Evolutionary conservation across 1,139 yeast genomes (phyloP).

Genomic region (Saccharomycopsis hybrid): DNA sequence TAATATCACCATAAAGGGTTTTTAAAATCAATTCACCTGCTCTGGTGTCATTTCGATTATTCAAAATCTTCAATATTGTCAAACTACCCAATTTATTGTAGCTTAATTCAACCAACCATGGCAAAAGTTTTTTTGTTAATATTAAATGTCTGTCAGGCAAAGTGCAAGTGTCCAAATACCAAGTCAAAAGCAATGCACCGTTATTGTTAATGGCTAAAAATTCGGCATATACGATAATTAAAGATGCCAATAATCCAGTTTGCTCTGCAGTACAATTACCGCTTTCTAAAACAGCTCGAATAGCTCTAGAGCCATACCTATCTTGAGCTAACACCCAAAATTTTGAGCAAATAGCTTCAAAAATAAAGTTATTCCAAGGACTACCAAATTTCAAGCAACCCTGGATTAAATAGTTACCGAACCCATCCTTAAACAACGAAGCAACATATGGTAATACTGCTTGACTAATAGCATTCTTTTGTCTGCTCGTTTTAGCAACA

Average conservation of each 20-base stretch:
- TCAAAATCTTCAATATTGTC: constrained; percentile 74
- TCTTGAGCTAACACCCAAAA: constrained; percentile 82
- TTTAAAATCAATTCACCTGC: constrained; percentile 60
- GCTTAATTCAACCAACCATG: constrained; percentile 60
- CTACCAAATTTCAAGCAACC: constrained; percentile 86
- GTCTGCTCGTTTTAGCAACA: constrained; percentile 62
- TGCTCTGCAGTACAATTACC: constrained; percentile 60
- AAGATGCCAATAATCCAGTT: constrained; percentile 67
- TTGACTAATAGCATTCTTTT: constrained; percentile 60
- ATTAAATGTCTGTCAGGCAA: constrained; percentile 51
- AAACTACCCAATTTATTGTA: constrained; percentile 83
- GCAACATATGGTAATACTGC: constrained; percentile 78
- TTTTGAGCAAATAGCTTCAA: constrained; percentile 73
- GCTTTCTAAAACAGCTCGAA: constrained; percentile 87
- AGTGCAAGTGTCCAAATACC: constrained; percentile 88
- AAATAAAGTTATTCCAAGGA: constrained; percentile 85
- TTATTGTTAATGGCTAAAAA: constrained; percentile 78
- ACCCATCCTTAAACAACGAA: constrained; percentile 86
- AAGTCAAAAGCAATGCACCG: constrained; percentile 83
- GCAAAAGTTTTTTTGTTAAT: constrained; percentile 52
- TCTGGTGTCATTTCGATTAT: constrained; percentile 55
- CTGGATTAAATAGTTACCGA: constrained; percentile 93
- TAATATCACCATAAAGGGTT: constrained; percentile 64
- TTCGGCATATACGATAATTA: constrained; percentile 72
- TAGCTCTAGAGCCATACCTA: constrained; percentile 92